Base-by-base conservation (phyloP, 495 filamentous ascomycete genomes). In the Talaromyces stipitatus region DNA sequence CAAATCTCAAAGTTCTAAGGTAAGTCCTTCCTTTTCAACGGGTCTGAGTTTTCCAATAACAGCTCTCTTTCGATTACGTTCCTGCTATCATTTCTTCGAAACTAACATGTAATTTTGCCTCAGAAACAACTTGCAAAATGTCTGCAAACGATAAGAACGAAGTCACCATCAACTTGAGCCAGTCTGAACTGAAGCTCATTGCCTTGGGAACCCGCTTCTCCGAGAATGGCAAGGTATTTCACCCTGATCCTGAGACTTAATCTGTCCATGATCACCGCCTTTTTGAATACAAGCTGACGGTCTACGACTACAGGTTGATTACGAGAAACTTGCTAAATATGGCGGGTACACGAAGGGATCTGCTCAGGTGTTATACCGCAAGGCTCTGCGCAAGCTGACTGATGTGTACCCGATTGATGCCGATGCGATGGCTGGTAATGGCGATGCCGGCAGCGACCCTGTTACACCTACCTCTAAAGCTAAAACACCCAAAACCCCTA, bases 291-390 rank as follows among this genome's bases (percentile, higher is more conserved):
- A n/a, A n/a, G 48, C 27, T 54, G 5, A 45, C 26, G 48, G 28
- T 29, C 23, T 55, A 10, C 4, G 2, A 20, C 16, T 36, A 30
- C 55, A 79, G 76, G 47, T 77, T 14, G 71, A 79, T 60, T 63
- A 57, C 56, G 63, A 69, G 5, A 73, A 72, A 53, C 32, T 79
- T 8, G 67, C 69, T 7, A 26, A 55, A 23, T 56, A 62, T 18
- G 72, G 64, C 24, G 61, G 61, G 16, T 78, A 68, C 60, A 77
- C 61, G 46, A 50, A 41, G 5, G 57, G 58, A 2, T 72, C 73
- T 3, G 74, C 76, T 8, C 55, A 47, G 20, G 60, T 63, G 24
- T 36, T 57, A 10, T 77, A 65, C 30, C 55, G 56, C 33, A 57
- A 50, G 24, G 59, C 67, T 8, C 69, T 62, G 24, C 66, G 64